Percentiles rank a stretch among this genome's conserved stretches.
Conservation (phyloP, 2,329 filamentous ascomycete species). For the Fusarium denticulatum region DNA sequence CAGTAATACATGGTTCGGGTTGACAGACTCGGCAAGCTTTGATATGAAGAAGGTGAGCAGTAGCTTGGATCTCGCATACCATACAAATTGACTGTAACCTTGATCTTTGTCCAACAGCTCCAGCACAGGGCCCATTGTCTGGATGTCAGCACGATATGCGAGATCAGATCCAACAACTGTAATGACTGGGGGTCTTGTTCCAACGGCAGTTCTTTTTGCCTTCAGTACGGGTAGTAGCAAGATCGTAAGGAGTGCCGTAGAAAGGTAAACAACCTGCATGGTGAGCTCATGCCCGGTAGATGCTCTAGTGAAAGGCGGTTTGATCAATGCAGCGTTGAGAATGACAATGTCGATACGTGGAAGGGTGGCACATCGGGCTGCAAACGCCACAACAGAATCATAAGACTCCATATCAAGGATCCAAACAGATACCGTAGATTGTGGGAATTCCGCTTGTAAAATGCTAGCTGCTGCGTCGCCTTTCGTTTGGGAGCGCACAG, state of each 20-base stretch:
- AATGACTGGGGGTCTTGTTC: neutral
- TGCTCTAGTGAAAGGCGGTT: neutral
- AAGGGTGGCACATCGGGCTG: neutral
- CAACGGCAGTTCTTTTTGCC: fast-evolving
- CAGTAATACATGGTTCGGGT: neutral
- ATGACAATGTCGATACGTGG: neutral
- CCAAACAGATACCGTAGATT: neutral
- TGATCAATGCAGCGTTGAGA: neutral
- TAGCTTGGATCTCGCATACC: neutral
- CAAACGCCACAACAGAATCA: neutral
- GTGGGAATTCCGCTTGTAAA: neutral
- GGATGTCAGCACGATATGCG: neutral
- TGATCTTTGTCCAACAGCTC: neutral
- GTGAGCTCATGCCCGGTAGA: neutral
- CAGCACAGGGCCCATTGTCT: neutral
- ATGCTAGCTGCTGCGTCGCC: neutral
- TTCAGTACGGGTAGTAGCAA: neutral
- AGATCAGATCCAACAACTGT: neutral
- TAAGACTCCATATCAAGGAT: neutral
- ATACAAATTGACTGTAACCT: neutral
- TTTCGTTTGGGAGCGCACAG: neutral
- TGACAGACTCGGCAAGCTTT: neutral
- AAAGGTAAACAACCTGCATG: neutral
- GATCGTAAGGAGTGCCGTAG: neutral
- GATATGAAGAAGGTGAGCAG: neutral